Percentiles rank a stretch among this genome's conserved stretches.
phyloP scores from a whole-genome alignment of 169 alveolate genomes.

The Plasmodium berghei region DNA sequence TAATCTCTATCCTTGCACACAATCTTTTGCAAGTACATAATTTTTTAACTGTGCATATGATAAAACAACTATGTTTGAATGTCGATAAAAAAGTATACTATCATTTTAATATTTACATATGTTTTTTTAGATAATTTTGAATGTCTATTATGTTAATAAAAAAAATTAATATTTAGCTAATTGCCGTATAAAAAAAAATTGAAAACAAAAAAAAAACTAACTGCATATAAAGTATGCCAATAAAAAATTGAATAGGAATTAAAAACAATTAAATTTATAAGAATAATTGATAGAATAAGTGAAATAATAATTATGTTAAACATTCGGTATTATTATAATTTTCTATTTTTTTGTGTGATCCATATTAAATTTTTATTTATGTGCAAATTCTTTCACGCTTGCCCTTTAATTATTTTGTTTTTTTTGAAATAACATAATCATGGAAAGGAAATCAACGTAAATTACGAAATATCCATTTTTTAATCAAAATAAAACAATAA shows the following conservation, averaged over 20 bases:
- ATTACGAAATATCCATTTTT: too few relatives aligned
- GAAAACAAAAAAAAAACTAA: neutral
- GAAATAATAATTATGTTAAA: too few relatives aligned
- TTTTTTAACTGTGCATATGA: neutral
- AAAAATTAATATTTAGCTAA: neutral
- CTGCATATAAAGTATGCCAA: neutral
- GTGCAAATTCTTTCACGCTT: too few relatives aligned
- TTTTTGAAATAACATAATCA: too few relatives aligned
- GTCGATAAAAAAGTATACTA: neutral
- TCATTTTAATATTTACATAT: neutral
- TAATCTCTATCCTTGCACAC: slow-evolving; percentile 7
- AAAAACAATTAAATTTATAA: neutral
- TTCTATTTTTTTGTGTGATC: too few relatives aligned
- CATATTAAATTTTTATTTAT: too few relatives aligned
- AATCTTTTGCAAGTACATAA: neutral
- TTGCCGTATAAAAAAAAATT: neutral
- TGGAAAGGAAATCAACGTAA: too few relatives aligned
- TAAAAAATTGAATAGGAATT: neutral
- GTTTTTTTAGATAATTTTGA: neutral
- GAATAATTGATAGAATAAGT: neutral
- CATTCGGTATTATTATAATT: too few relatives aligned
- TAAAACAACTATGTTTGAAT: slow-evolving; percentile 8
- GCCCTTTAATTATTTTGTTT: too few relatives aligned
- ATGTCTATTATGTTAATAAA: neutral
- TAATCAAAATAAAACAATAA: too few relatives aligned